phyloP scores from a whole-genome alignment of 257 asterid genomes.

The Solanum habrochaites region DNA sequence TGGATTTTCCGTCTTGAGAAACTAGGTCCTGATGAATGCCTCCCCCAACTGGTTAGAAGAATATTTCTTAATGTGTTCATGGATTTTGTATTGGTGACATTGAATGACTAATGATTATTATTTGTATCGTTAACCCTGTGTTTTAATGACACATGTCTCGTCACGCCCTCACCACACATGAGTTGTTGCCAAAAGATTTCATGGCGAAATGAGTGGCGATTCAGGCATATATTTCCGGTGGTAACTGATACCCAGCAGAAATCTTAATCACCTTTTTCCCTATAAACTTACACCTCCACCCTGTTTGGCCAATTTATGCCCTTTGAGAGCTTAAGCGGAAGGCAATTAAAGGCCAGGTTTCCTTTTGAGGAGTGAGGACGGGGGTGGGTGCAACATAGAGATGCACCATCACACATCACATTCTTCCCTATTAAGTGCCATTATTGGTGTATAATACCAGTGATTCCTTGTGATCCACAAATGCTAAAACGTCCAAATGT shows the following conservation, averaged over 20 bases:
- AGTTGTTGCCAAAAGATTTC: slow-evolving; percentile 85
- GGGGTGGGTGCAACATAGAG: neutral
- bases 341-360: neutral
- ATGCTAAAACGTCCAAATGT: neutral
- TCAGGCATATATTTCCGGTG: slow-evolving; percentile 92
- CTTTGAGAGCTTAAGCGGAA: neutral
- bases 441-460: neutral
- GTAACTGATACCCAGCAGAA: slow-evolving; percentile 20
- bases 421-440: neutral
- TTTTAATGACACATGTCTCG: slow-evolving; percentile 82
- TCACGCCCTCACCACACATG: slow-evolving; percentile 99
- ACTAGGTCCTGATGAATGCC: slow-evolving; percentile 95
- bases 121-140: neutral
- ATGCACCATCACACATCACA: neutral
- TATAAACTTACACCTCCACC: neutral
- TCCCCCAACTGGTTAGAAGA: slow-evolving; percentile 75
- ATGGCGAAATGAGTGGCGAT: slow-evolving; percentile 93
- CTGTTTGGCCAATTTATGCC: neutral
- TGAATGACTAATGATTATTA: neutral
- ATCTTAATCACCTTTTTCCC: neutral
- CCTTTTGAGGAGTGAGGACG: neutral
- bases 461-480: neutral
- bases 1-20: slow-evolving; percentile 90
- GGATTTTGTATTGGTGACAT: neutral
- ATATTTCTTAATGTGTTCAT: neutral